These are phyloP conservation scores for Amanita jacksonii DNA, from an alignment of 768 basidiomycete species.

Conservation along the genomic window DNA sequence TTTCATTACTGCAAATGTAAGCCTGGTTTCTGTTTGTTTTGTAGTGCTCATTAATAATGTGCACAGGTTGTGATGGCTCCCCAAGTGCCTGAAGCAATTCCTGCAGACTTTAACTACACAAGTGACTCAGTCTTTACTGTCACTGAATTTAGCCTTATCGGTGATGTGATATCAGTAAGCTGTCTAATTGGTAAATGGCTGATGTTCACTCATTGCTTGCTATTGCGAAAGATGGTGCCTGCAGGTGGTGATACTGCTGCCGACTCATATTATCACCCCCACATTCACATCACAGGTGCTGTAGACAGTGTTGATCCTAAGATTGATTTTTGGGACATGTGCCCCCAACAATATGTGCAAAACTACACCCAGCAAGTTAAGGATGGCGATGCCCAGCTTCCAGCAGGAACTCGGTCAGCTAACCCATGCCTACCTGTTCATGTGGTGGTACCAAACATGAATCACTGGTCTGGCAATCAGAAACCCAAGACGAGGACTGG, in stretches of 20 bases:
- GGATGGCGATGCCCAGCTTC: too few species aligned
- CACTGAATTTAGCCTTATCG: too few species aligned
- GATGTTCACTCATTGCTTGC: neutral
- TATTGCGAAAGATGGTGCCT: neutral
- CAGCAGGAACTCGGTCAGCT: neutral
- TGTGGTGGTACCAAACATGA: neutral
- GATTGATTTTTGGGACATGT: neutral
- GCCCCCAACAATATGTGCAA: neutral
- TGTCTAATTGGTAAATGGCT: neutral
- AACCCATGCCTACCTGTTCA: neutral
- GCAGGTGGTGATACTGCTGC: neutral
- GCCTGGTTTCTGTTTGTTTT: neutral
- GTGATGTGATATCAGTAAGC: neutral
- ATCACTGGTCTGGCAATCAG: neutral
- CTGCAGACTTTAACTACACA: neutral
- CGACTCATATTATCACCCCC: neutral
- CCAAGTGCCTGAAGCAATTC: neutral
- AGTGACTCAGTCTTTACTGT: neutral
- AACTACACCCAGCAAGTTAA: neutral
- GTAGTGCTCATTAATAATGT: too few species aligned
- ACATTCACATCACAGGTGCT: neutral
- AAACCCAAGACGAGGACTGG: neutral
- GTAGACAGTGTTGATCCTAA: neutral
- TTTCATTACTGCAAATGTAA: constrained; percentile 1
- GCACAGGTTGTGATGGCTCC: neutral